Conservation (phyloP, 768 basidiomycete species). For the Crassisporium funariophilum region DNA sequence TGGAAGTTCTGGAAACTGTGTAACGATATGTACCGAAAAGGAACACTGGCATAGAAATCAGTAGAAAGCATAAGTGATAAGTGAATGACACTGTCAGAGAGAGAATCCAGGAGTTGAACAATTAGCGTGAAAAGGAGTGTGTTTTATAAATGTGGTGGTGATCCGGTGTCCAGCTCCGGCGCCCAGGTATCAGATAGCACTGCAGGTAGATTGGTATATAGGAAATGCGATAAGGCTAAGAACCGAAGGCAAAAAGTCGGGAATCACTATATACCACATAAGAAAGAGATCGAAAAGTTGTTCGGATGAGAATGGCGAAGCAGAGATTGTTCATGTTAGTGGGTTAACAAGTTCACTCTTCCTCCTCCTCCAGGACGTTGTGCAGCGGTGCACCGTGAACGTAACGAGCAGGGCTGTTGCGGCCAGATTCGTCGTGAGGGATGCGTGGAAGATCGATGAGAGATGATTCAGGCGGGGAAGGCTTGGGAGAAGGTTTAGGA, state of each 20-base stretch:
- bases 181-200: slow-evolving; percentile 8
- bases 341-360: slow-evolving; percentile 48
- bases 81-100: no score
- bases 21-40: no score
- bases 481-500: slow-evolving; percentile 24
- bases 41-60: no score
- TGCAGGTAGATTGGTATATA: slow-evolving; percentile 14
- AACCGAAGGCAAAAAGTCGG: background rate
- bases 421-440: slow-evolving; percentile 49
- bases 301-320: slow-evolving; percentile 1
- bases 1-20: no score
- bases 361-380: slow-evolving; percentile 84
- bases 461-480: slow-evolving; percentile 31
- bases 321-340: slow-evolving; percentile 5
- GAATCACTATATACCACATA: background rate
- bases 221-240: background rate
- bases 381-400: slow-evolving; percentile 85
- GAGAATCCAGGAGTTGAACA: background rate
- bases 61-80: no score
- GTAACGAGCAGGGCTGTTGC: slow-evolving; percentile 72
- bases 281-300: background rate
- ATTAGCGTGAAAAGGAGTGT: slow-evolving; percentile 11
- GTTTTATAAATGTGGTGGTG: background rate
- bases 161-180: no score
- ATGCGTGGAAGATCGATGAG: slow-evolving; percentile 34